Base-by-base conservation (phyloP, 345 rosid species). In the Turritis glabra region DNA sequence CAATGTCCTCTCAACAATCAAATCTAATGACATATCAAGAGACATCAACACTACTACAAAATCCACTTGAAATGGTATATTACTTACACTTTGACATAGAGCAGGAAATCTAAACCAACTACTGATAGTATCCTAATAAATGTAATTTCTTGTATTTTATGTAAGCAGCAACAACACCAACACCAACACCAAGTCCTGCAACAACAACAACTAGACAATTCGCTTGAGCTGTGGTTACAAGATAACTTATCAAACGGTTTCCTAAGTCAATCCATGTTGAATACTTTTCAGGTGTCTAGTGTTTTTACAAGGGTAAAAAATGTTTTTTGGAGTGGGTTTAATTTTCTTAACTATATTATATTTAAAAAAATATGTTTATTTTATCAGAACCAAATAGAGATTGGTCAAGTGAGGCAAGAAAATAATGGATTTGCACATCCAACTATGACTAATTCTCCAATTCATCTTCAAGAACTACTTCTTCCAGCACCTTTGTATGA, bases 1-100 rank as follows among this genome's bases (percentile, higher is more conserved):
- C 27, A 2, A 17, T 69, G n/a, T 30, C 37, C 7, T 1, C 14
- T 56, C 44, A 38, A 22, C 9, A 69, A 33, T 56, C 44, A 44
- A 8, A 56, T 29, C 23, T 43, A 15, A 2, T 22, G 32, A 7
- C 32, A 14, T 21, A 57, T 57, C 43, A 40, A 29, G 62, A 46
- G 68, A 10, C 8, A 27, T 30, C 29, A 47, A 30, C 35, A 10
- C 13, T 33, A 8, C 10, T 19, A 60, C 27, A 8, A 35, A 38
- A 72, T 50, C 37, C 32, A 62, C 29, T 50, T 71, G 59, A 46
- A 59, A 48, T 59, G 59, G 75, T 68, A 53, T 33, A 8, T 29
- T 57, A 48, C 50, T 46, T 33, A 8, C 23, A 27, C 55, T 32
- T 60, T 60, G 12, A 30, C 8, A 43, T 57, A 44, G 23, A 41